These are phyloP conservation scores for Irineochytrium annulatum DNA, from an alignment of 192 early-diverging fungal species.

Conservation along the genomic window DNA sequence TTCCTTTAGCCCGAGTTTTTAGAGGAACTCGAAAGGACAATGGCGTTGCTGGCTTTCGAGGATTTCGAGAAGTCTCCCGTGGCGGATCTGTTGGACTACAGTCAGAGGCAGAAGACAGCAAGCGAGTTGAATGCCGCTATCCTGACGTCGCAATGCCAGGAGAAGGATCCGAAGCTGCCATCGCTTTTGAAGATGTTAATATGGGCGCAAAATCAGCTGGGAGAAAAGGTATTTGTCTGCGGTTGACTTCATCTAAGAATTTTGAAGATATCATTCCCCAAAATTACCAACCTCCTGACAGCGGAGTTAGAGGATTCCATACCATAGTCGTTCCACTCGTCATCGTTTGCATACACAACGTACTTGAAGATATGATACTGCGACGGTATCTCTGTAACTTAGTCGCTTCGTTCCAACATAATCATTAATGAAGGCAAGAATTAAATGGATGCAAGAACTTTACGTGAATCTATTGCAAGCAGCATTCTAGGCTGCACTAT, in stretches of 20 bases:
- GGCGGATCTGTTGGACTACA: constrained; percentile 78
- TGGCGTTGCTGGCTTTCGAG: constrained; percentile 96
- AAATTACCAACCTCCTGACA: constrained; percentile 78
- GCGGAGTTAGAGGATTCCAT: constrained; percentile 78
- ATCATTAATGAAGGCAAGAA: no score
- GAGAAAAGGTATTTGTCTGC: background rate
- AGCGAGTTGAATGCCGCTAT: constrained; percentile 93
- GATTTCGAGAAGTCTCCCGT: constrained; percentile 66
- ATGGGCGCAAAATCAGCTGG: constrained; percentile 62
- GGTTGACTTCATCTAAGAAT: background rate
- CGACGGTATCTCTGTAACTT: no score
- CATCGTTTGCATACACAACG: no score
- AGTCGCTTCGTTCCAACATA: no score
- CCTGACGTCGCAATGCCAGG: constrained; percentile 83
- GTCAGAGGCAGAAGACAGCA: constrained; percentile 88
- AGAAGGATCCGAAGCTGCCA: constrained; percentile 91
- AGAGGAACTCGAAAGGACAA: constrained; percentile 89
- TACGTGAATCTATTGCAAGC: no score
- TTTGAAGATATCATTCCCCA: constrained; percentile 58
- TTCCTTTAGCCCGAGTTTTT: constrained; percentile 81
- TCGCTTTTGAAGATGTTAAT: constrained; percentile 84
- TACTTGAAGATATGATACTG: no score
- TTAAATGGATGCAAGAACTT: no score
- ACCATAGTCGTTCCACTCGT: no score
- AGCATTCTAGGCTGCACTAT: no score